These are phyloP conservation scores for Melastoma candidum DNA, from an alignment of 441 rosid genomes.

Conservation along the genomic window DNA sequence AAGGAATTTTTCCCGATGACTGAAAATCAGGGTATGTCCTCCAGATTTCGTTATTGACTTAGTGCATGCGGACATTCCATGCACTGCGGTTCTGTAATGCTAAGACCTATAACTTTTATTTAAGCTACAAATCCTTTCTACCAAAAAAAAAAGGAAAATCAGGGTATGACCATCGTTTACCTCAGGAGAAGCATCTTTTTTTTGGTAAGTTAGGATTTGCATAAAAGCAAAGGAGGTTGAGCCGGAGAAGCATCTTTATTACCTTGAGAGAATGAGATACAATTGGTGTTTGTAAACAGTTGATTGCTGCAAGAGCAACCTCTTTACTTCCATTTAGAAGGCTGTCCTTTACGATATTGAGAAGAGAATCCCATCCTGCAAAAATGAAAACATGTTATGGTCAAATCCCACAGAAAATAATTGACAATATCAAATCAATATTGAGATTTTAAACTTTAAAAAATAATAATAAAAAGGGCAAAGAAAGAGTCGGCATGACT, in stretches of 20 bases:
- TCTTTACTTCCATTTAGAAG: conserved; percentile 87
- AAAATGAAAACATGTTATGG: conserved; percentile 8
- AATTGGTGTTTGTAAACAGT: conserved; percentile 80
- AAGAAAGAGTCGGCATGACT: conserved; percentile 3
- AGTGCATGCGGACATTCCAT: too few species aligned
- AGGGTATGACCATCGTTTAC: neutral
- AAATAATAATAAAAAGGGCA: too few species aligned
- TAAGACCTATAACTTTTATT: too few species aligned
- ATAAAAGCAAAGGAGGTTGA: too few species aligned
- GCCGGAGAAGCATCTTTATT: conserved; percentile 7
- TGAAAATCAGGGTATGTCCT: neutral
- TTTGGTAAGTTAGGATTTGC: too few species aligned
- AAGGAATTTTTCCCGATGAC: conserved; percentile 3
- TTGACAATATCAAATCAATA: too few species aligned
- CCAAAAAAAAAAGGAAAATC: neutral
- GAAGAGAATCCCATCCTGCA: conserved; percentile 94
- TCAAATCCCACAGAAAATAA: too few species aligned
- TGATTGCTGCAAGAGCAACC: conserved; percentile 90
- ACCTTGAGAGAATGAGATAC: conserved; percentile 80
- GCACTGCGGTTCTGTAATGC: too few species aligned
- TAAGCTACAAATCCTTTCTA: too few species aligned
- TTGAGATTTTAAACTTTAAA: too few species aligned
- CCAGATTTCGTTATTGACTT: too few species aligned
- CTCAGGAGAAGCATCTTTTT: neutral
- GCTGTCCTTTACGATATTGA: conserved; percentile 68